Evolutionary conservation across 2,329 filamentous ascomycete genomes (phyloP).

Genomic region (Cladosporium cucumerinum): DNA sequence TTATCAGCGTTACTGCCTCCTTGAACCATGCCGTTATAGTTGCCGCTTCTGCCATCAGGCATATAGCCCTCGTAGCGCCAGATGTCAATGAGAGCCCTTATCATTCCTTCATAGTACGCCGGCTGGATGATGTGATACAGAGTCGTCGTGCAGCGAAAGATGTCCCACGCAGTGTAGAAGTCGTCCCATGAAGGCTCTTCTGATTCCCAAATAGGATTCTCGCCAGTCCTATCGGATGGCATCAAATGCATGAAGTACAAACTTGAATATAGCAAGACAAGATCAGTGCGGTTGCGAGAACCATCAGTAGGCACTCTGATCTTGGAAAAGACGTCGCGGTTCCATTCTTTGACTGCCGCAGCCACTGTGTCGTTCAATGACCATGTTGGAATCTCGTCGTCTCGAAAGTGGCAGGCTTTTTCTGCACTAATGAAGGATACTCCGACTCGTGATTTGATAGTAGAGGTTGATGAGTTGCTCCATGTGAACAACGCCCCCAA

Average conservation of each 20-base stretch:
- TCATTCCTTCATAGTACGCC: conserved; percentile 59
- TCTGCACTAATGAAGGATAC: conserved; percentile 64
- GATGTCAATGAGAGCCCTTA: conserved; percentile 66
- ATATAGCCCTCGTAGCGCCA: conserved; percentile 49
- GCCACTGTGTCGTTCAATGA: conserved; percentile 28
- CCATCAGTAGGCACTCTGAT: conserved; percentile 57
- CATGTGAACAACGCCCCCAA: conserved; percentile 54
- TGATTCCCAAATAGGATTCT: conserved; percentile 65
- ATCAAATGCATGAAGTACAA: conserved; percentile 68
- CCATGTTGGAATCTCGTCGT: conserved; percentile 53
- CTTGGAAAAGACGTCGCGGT: conserved; percentile 59
- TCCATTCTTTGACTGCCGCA: conserved; percentile 55
- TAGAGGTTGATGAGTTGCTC: conserved; percentile 31
- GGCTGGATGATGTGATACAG: conserved; percentile 66
- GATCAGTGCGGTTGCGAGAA: conserved; percentile 47
- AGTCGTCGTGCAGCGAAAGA: conserved; percentile 62
- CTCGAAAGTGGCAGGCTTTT: conserved; percentile 58
- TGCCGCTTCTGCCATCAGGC: conserved; percentile 35
- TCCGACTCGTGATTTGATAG: conserved; percentile 55
- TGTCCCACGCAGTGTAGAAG: conserved; percentile 65
- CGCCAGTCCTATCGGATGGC: conserved; percentile 67
- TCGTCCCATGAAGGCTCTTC: conserved; percentile 69
- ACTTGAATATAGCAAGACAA: conserved; percentile 63
- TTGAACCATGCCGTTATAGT: conserved; percentile 37
- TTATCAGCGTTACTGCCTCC: conserved; percentile 37